Evolutionary conservation across 2,329 filamentous ascomycete species (phyloP), one percentile per base, ranked within the genome.

Genomic region (Venturia pyrina): DNA sequence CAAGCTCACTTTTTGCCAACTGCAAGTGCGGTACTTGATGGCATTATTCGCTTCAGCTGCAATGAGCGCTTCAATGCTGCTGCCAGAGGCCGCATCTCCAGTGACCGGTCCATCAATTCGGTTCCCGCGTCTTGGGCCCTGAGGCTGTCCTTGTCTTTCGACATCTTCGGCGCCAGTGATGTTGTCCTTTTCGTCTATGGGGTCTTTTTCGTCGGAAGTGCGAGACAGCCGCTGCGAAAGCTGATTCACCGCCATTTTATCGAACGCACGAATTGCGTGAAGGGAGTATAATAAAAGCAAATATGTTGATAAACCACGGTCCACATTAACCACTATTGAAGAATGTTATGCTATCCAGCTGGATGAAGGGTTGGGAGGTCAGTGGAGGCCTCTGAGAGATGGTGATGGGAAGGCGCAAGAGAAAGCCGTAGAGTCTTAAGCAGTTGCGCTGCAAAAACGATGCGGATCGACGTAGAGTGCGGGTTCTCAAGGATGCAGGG

Each of bases 11-110:
- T 96, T 96, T 73, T 90, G 89, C 93, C 93, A 97, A 70, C 88
- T 93, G 78, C 93, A 97, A 48, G 92, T 96, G 68, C 93, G 84
- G 75, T 97, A 97, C 78, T 96, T 88, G 76, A 97, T 96, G 13
- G 87, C 86, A 75, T 89, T 87, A 63, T 86, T 87, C 37, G 86
- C 83, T 76, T 96, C 93, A 68, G 89, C 74, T 64, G 88, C 90
- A 69, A 93, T 85, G 78, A 96, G 92, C 77, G 85, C 83, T 62
- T 81, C 82, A 56, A 86, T 76, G 44, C 78, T 79, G 57, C 82
- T 67, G 56, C 70, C 76, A 6, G 77, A 76, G 6, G 78, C 78
- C 3, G 72, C 67, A 71, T 76, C 77, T 65, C 74, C 75, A 8
- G 70, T 72, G 62, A 75, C 69, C 4, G 76, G 73, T 28, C 69